These are phyloP conservation scores for Entomortierella parvispora DNA, from an alignment of 192 early-diverging fungal genomes.

Conservation along the genomic window DNA sequence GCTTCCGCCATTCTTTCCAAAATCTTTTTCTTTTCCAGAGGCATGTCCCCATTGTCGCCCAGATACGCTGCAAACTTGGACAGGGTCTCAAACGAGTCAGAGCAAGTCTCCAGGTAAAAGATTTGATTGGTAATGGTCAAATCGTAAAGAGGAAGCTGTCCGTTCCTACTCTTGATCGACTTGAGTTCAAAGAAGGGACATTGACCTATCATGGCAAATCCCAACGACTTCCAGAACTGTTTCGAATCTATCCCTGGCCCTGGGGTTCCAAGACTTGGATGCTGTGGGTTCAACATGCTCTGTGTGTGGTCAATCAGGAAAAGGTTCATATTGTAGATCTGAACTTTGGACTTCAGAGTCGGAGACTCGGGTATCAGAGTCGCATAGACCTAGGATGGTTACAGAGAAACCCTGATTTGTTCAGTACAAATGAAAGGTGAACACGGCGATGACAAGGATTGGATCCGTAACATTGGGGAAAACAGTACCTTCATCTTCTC, in stretches of 20 bases:
- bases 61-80: conserved; percentile 60
- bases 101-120: conserved; percentile 70
- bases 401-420: too few relatives aligned
- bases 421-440: too few relatives aligned
- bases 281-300: conserved; percentile 48
- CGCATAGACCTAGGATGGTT: conserved; percentile 53
- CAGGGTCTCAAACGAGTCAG: conserved; percentile 73
- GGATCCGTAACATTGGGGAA: too few relatives aligned
- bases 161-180: conserved; percentile 45
- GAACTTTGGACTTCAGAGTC: conserved; percentile 60
- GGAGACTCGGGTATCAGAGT: conserved; percentile 71
- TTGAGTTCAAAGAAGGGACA: conserved; percentile 44
- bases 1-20: conserved; percentile 25
- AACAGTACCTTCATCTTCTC: conserved; percentile 68
- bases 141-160: conserved; percentile 46
- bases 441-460: too few relatives aligned
- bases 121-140: conserved; percentile 67
- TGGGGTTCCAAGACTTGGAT: conserved; percentile 4
- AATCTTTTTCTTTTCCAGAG: conserved; percentile 40
- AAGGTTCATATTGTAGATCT: conserved; percentile 60
- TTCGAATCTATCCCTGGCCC: conserved; percentile 22
- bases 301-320: conserved; percentile 61
- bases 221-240: conserved; percentile 41
- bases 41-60: conserved; percentile 48
- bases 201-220: conserved; percentile 33